Conservation (phyloP, 495 filamentous ascomycete species). For the Beverwykella pulmonaria region DNA sequence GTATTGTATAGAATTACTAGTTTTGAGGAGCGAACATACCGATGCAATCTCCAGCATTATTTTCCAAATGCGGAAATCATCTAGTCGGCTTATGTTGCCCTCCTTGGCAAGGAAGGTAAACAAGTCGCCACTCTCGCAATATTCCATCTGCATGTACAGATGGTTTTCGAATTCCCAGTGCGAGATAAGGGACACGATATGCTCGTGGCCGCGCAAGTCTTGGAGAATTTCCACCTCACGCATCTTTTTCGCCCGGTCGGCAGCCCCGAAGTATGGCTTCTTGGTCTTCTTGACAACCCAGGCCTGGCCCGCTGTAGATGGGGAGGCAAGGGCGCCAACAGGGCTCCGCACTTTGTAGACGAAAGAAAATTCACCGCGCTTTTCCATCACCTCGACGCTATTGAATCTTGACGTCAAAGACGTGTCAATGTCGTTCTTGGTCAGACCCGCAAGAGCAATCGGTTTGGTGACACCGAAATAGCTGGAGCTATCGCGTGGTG, state of each 20-base stretch:
- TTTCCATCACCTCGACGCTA: conserved; percentile 73
- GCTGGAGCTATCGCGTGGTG: conserved; percentile 62
- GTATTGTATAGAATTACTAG: background rate
- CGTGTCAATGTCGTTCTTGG: conserved; percentile 68
- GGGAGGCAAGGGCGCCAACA: conserved; percentile 31
- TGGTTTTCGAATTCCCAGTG: conserved; percentile 81
- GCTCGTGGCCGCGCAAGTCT: conserved; percentile 71
- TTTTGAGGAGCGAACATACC: conserved; percentile 54
- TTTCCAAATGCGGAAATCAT: conserved; percentile 99
- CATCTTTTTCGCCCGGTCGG: conserved; percentile 75
- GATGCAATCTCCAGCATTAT: conserved; percentile 80
- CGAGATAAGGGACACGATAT: conserved; percentile 77
- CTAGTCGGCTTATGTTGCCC: conserved; percentile 79
- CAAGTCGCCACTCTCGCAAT: conserved; percentile 87
- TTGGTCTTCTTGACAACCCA: conserved; percentile 95
- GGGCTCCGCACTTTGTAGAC: conserved; percentile 77
- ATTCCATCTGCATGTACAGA: conserved; percentile 97
- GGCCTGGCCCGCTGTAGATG: conserved; percentile 51
- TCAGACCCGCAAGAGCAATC: conserved; percentile 49
- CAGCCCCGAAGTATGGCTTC: conserved; percentile 70
- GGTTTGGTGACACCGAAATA: conserved; percentile 53
- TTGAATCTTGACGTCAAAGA: conserved; percentile 71
- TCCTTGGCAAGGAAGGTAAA: conserved; percentile 77
- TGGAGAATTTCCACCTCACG: conserved; percentile 78
- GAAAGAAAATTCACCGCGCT: conserved; percentile 87